A percentile compares a stretch with the other conserved stretches of the same genome.
These are phyloP conservation scores for Ceratobasidium sp. DNA, from an alignment of 1,284 basidiomycete species.

Conservation along the genomic window DNA sequence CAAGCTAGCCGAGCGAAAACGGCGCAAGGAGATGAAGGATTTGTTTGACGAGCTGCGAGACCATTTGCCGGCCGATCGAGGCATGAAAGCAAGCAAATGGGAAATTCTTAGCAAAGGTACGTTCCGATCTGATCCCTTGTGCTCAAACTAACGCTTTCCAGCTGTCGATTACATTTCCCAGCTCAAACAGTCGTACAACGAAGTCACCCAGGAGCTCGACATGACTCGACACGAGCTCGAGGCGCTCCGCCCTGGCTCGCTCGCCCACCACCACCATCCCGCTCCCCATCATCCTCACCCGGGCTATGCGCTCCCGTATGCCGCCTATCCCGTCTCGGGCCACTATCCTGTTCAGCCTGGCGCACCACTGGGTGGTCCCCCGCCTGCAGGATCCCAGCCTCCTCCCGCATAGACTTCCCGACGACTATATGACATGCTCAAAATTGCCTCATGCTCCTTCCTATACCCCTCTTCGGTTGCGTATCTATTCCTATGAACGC, in stretches of 20 bases:
- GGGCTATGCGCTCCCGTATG: conserved; percentile 29
- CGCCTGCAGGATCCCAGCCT: conserved; percentile 12
- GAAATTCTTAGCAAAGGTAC: conserved; percentile 92
- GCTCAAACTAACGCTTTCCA: conserved; percentile 47
- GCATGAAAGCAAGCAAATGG: conserved; percentile 96
- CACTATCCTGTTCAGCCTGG: conserved; percentile 34
- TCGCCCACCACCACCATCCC: conserved; percentile 37
- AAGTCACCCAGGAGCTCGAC: conserved; percentile 79
- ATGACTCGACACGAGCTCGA: conserved; percentile 78
- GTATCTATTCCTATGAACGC: conserved; percentile 30
- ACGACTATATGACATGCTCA: background rate
- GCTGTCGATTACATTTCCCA: conserved; percentile 87
- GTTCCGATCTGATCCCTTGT: conserved; percentile 43
- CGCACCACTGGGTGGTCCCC: conserved; percentile 9
- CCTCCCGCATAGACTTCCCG: conserved; percentile 27
- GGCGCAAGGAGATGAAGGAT: conserved; percentile 97
- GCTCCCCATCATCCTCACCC: conserved; percentile 35
- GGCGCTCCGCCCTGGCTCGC: conserved; percentile 53
- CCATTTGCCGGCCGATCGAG: conserved; percentile 86
- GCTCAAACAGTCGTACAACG: conserved; percentile 75
- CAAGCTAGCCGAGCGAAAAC: conserved; percentile 92
- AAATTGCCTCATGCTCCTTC: background rate
- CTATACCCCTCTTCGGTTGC: background rate
- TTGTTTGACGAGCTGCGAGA: conserved; percentile 93
- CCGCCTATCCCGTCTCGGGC: conserved; percentile 28